These are phyloP conservation scores for Blakeslea trispora DNA, from an alignment of 371 early-diverging fungal species.

Conservation along the genomic window DNA sequence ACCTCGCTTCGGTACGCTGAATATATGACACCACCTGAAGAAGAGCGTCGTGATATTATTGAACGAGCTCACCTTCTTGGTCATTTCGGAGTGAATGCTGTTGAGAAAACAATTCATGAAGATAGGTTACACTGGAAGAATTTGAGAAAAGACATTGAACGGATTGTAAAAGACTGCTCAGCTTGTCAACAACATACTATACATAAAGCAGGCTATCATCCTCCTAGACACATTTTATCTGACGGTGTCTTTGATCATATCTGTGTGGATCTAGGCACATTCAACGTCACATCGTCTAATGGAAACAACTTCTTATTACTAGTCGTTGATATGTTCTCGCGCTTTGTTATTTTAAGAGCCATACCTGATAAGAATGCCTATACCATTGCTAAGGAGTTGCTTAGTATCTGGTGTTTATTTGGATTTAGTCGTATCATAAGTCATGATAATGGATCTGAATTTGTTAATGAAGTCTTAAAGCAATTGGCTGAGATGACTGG, in stretches of 20 bases:
- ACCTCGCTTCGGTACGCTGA: neutral
- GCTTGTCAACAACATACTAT: conserved; percentile 1
- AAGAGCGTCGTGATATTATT: neutral
- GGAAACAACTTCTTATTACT: conserved; percentile 3
- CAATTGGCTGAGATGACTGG: neutral
- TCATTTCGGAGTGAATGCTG: neutral
- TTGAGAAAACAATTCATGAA: neutral
- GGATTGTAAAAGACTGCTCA: neutral
- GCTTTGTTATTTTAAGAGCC: conserved; percentile 2
- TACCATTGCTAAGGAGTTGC: neutral
- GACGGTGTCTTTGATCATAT: neutral
- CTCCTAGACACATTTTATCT: neutral
- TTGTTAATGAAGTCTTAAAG: neutral
- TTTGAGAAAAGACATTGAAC: neutral
- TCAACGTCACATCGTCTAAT: neutral
- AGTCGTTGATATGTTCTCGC: neutral
- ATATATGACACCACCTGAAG: neutral
- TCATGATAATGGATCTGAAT: conserved; percentile 8
- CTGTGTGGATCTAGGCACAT: neutral
- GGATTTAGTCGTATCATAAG: neutral
- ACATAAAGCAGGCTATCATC: conserved; percentile 1
- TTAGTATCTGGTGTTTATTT: neutral
- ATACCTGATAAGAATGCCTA: conserved; percentile 6
- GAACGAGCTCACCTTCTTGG: neutral
- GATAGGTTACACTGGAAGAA: conserved; percentile 4